Evolutionary conservation across 371 early-diverging fungal genomes (phyloP), one percentile per base, ranked within the genome.

Genomic region (Circinella minor): DNA sequence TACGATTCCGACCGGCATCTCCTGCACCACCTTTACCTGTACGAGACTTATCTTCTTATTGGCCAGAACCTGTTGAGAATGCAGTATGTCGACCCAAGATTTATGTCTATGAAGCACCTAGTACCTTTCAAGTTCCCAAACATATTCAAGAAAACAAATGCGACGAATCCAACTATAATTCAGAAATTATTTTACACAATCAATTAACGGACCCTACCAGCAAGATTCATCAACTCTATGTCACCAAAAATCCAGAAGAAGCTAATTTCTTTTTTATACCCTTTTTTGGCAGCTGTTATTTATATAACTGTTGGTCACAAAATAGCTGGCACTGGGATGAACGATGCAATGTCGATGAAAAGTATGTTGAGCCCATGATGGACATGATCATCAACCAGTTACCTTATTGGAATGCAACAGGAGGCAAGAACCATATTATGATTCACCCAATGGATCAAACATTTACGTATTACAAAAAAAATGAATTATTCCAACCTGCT

Each of bases 201-300:
- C 82, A 81, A 71, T 68, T 84, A 17, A 71, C 70, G 7, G 85
- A 85, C 76, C 84, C 80, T 11, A 70, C 65, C 46, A 82, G 82
- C 61, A 76, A 70, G 17, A 71, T 79, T 34, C 78, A 81, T 61
- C 73, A 79, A 55, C 71, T 74, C 48, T 86, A 83, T 73, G 85
- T 84, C 15, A 84, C 85, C 18, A 69, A 77, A 61, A 73, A 85
- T 55, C 86, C 88, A 10, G 82, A 83, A 61, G 83, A 85, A 70
- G 88, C 86, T 14, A 81, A 81, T 60, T 82, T 85, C 66, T 88
- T 81, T 59, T 85, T 80, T 71, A 83, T 88, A 59, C 88, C 86
- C 43, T 88, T 88, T 67, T 81, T 86, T 77, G 88, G 86, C 11
- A 79, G 80, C 61, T 85, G 85, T 63, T 88, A 84, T 67, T 75